A percentile compares a stretch with the other conserved stretches of the same genome.
These are phyloP conservation scores for Aspergillus floridensis DNA, from an alignment of 2,329 filamentous ascomycete genomes.

Conservation along the genomic window DNA sequence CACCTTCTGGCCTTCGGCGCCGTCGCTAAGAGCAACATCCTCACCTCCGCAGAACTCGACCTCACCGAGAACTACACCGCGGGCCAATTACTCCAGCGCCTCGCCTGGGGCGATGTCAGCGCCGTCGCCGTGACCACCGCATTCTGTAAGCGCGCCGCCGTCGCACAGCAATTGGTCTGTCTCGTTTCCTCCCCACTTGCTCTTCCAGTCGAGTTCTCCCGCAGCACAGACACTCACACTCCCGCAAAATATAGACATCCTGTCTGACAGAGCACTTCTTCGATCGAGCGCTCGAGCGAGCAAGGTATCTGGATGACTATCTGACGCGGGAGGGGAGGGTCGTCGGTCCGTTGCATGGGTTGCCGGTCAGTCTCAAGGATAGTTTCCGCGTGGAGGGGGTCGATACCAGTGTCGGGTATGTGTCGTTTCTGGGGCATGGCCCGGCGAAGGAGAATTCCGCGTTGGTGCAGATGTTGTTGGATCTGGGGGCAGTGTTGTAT, in stretches of 20 bases:
- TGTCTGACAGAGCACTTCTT: constrained; percentile 43
- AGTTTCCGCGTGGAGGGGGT: constrained; percentile 24
- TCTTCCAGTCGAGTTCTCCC: not conserved
- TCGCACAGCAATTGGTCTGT: constrained; percentile 36
- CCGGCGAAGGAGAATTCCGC: constrained; percentile 14
- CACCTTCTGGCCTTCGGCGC: constrained; percentile 23
- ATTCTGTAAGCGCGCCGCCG: constrained; percentile 43
- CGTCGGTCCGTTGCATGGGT: constrained; percentile 39
- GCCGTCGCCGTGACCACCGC: constrained; percentile 25
- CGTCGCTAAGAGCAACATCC: constrained; percentile 40
- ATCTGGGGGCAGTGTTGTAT: constrained; percentile 25
- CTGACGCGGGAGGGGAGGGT: constrained; percentile 26
- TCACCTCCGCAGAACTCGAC: constrained; percentile 46
- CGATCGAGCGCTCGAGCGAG: constrained; percentile 34
- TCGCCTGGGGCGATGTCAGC: constrained; percentile 20
- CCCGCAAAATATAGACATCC: constrained; percentile 16
- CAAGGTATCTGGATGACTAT: constrained; percentile 37
- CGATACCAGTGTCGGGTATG: constrained; percentile 22
- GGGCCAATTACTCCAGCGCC: constrained; percentile 17
- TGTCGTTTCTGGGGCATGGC: constrained; percentile 17
- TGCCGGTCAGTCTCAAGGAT: constrained; percentile 41
- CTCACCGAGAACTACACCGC: constrained; percentile 43
- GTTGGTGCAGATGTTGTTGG: constrained; percentile 18
- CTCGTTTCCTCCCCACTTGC: too few species aligned
- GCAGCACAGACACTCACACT: not conserved